Base-by-base conservation (phyloP, 2,329 filamentous ascomycete genomes). In the Ilyonectria destructans region DNA sequence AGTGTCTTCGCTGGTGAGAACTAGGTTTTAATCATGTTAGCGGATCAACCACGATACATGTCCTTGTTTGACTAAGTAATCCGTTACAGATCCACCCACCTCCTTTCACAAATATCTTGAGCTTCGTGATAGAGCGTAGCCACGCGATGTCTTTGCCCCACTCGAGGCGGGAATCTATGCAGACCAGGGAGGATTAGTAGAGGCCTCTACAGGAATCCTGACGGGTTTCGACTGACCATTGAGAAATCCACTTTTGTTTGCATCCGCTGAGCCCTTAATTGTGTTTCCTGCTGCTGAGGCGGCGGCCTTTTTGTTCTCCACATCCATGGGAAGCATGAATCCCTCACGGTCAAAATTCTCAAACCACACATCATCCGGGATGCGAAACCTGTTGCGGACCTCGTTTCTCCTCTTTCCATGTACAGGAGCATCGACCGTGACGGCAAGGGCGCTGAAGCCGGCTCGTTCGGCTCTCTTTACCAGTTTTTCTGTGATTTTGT, bases 281-380 rank as follows among this genome's bases (percentile, higher is more conserved):
- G 17, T 19, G 3, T 3, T 46, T 6, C 19, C 43, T 26, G 15
- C 29, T 35, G 19, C 31, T 46, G 29, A 33, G 2, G 10, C 17
- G 26, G 58, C 58, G 9, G 64, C 64, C 40, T 67, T 67, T 26
- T 62, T 48, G 23, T 67, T 67, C 12, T 67, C 64, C 17, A 67
- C 64, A 21, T 67, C 64, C 64, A 67, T 67, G 1, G 64, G 64
- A 40, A 67, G 64, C 64, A 67, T 46, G 21, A 67, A 67, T 12
- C 64, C 64, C 2, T 67, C 64, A 2, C 64, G 58, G 17, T 67
- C 64, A 35, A 67, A 46, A 9, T 67, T 67, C 55, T 67, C 58
- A 23, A 67, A 67, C 64, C 64, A 67, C 35, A 67, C 64, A 26
- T 62, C 29, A 10, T 67, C 46, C 1, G 64, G 64, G 12, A 67